phyloP scores from a whole-genome alignment of 805 yeast genomes.

The Kazachstania kunashirensis region DNA sequence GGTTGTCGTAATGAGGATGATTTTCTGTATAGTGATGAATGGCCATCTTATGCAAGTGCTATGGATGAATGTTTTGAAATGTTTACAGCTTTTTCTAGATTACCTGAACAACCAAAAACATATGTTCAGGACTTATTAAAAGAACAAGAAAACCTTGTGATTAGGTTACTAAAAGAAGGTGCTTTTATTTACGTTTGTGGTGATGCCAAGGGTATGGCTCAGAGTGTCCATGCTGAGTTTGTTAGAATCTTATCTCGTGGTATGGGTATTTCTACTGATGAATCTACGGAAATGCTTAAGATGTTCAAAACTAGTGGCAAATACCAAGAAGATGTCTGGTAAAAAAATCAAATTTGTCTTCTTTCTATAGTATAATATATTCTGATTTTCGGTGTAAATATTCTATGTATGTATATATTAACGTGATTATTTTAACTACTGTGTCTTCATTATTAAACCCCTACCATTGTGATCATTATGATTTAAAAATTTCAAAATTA shows the following conservation, averaged over 20 bases:
- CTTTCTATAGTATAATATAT: too few relatives aligned
- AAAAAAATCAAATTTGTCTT: too few relatives aligned
- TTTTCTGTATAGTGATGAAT: slow-evolving; percentile 79
- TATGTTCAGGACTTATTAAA: slow-evolving; percentile 78
- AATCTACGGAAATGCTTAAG: slow-evolving; percentile 70
- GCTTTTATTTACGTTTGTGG: slow-evolving; percentile 95
- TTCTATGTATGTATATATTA: too few relatives aligned
- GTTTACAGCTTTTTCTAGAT: slow-evolving; percentile 77
- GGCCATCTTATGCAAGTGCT: slow-evolving; percentile 61
- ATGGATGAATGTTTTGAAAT: slow-evolving; percentile 60
- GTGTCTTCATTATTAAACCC: too few relatives aligned
- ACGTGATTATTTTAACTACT: too few relatives aligned
- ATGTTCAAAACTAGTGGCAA: slow-evolving; percentile 73
- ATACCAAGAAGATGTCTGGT: slow-evolving; percentile 98
- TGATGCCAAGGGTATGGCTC: slow-evolving; percentile 93
- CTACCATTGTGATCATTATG: too few relatives aligned
- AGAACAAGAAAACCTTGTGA: slow-evolving; percentile 39
- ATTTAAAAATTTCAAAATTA: too few relatives aligned
- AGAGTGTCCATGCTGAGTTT: slow-evolving; percentile 74
- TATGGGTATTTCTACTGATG: slow-evolving; percentile 51
- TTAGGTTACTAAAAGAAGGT: slow-evolving; percentile 48
- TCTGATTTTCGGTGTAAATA: too few relatives aligned
- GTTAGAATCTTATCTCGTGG: slow-evolving; percentile 51
- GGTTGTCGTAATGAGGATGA: slow-evolving; percentile 88
- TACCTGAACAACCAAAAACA: slow-evolving; percentile 47